Base-by-base conservation (phyloP, 2,329 filamentous ascomycete genomes). In the Aspergillus sp. region DNA sequence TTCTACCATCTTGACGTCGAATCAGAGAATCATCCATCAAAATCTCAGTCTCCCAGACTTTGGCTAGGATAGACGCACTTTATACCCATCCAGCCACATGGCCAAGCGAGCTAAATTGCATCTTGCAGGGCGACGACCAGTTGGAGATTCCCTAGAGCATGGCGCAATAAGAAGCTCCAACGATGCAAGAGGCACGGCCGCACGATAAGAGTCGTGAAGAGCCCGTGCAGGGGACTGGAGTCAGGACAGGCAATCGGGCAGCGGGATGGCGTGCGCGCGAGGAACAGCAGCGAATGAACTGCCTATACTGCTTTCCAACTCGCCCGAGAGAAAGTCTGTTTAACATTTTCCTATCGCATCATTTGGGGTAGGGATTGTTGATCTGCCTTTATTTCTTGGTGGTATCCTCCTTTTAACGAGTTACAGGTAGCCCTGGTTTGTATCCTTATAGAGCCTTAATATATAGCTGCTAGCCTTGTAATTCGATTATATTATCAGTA, bases 221-320 rank as follows among this genome's bases (percentile, higher is more conserved):
- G n/a, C 3, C 21, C 21, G 21, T 4, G 19, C 21, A 21, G 21
- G 21, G 21, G 21, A 21, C 21, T 4, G 21, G 21, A 21, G 21
- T 4, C 21, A 33, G 5, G 49, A 47, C 17, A 51, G 53, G 59
- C 55, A 57, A 61, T 61, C 31, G 17, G n/a, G 35, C 44, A 27
- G 43, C 52, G 49, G 52, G 52, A 59, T 61, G 59, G 41, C 59
- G 59, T 61, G 59, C 59, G 59, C 35, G 35, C 35, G 14, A 37
- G 35, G 12, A 6, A 14, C 35, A 37, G 14, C 35, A 37, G 15
- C 35, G 35, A 37, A 37, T 37, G 35, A 37, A 37, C 4, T 37
- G 35, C 35, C 6, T n/a, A 37, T 37, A 37, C 15, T 15, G 5
- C 7, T 33, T 33, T 12, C 11, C 11, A 33, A 37, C 35, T 37